A percentile compares a stretch with the other conserved stretches of the same genome.
Evolutionary conservation across 129 eudicot genomes (phyloP).

Genomic region (Centaurea solstitialis): DNA sequence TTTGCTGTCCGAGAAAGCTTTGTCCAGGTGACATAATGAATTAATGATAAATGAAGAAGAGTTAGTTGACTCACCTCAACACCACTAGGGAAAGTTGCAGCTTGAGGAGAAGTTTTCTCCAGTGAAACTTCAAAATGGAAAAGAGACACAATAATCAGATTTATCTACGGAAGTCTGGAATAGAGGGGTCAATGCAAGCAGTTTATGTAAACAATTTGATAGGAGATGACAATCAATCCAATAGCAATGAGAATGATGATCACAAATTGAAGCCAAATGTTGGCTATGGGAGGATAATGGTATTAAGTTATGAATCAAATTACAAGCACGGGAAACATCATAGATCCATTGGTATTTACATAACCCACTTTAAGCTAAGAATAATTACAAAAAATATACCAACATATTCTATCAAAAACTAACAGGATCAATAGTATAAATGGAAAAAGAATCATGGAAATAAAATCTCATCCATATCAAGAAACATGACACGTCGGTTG

Average conservation of each 20-base stretch:
- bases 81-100: conserved; percentile 60
- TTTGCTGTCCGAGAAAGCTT: not conserved
- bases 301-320: too few relatives aligned
- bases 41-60: not conserved
- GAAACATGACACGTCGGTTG: conserved; percentile 6
- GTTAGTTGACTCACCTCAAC: conserved; percentile 48
- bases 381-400: not conserved
- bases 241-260: not conserved
- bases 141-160: not conserved
- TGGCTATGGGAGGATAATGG: too few relatives aligned
- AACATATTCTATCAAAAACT: not conserved
- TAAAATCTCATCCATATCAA: conserved; percentile 12
- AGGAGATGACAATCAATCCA: not conserved
- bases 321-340: not conserved
- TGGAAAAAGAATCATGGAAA: not conserved
- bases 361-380: not conserved
- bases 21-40: not conserved
- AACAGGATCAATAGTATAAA: not conserved
- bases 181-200: not conserved
- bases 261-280: not conserved
- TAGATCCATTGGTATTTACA: not conserved
- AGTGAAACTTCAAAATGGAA: conserved; percentile 30
- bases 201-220: not conserved
- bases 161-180: not conserved
- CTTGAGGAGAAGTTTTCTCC: conserved; percentile 38